These are phyloP conservation scores for Didymella sp. DNA, from an alignment of 2,329 filamentous ascomycete species.

Conservation along the genomic window DNA sequence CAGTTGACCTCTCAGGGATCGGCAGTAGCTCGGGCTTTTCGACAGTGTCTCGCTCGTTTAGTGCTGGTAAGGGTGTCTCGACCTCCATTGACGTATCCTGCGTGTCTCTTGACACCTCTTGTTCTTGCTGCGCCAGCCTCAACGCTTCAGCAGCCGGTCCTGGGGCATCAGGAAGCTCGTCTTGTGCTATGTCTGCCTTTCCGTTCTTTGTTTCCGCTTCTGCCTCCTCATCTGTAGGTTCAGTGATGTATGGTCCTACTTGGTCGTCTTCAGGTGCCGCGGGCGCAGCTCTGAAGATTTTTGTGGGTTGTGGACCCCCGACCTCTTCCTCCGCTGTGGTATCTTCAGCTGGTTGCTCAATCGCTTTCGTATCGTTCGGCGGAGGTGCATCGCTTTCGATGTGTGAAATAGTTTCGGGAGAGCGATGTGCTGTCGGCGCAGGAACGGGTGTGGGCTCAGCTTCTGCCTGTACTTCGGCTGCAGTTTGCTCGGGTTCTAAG, in stretches of 20 bases:
- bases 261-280: conserved; percentile 26
- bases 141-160: conserved; percentile 35
- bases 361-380: conserved; percentile 22
- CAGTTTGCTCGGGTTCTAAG: conserved; percentile 20
- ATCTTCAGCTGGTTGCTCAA: conserved; percentile 26
- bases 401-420: conserved; percentile 32
- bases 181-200: conserved; percentile 5
- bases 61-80: conserved; percentile 29
- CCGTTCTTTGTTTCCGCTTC: conserved; percentile 11
- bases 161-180: conserved; percentile 29
- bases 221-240: conserved; percentile 25
- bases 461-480: conserved; percentile 1
- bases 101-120: conserved; percentile 4
- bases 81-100: conserved; percentile 14
- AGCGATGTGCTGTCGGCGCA: conserved; percentile 26
- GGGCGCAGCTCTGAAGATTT: conserved; percentile 25
- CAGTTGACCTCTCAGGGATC: conserved; percentile 37
- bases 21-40: conserved; percentile 41
- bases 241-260: conserved; percentile 28
- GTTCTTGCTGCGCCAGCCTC: conserved; percentile 19
- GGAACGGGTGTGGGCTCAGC: conserved; percentile 17
- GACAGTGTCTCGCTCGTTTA: conserved; percentile 41
- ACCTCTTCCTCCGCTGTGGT: conserved; percentile 26
- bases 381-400: conserved; percentile 30
- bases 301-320: conserved; percentile 24